Conservation (phyloP, 1,139 yeast genomes). For the Candida frijolesensis region DNA sequence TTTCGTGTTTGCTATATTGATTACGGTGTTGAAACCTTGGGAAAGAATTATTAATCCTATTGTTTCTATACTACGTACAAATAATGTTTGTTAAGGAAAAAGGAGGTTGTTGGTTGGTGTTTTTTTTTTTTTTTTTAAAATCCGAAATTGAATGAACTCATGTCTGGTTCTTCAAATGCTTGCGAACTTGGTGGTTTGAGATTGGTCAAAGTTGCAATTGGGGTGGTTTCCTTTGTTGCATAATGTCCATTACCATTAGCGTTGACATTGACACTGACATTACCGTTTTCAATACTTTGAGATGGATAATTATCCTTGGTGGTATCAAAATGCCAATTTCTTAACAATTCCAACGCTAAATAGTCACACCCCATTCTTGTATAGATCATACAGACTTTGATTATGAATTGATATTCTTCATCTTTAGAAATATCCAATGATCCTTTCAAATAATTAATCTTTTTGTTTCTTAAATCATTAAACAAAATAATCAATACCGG, state of each 20-base stretch:
- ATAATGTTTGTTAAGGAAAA: slow-evolving; percentile 11
- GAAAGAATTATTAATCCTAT: slow-evolving; percentile 14
- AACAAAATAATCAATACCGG: slow-evolving; percentile 77
- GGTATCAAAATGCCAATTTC: slow-evolving; percentile 63
- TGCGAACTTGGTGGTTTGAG: slow-evolving; percentile 49
- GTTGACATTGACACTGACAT: background rate
- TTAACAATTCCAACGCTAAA: slow-evolving; percentile 61
- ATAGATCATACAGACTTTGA: slow-evolving; percentile 67
- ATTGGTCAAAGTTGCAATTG: background rate
- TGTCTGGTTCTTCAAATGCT: slow-evolving; percentile 74
- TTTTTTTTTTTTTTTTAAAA: slow-evolving; percentile 21
- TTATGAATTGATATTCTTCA: slow-evolving; percentile 62
- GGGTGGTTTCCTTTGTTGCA: background rate
- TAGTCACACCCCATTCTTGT: slow-evolving; percentile 91
- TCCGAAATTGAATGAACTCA: slow-evolving; percentile 76
- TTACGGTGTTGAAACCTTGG: slow-evolving; percentile 19
- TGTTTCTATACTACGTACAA: slow-evolving; percentile 11
- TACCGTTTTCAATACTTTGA: background rate
- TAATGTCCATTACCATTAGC: background rate
- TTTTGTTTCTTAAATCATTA: slow-evolving; percentile 55
- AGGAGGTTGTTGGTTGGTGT: too few species aligned
- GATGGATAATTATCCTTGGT: background rate
- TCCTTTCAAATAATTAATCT: slow-evolving; percentile 50
- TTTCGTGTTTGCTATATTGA: slow-evolving; percentile 17
- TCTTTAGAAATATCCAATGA: slow-evolving; percentile 45